Percentiles rank a stretch among this genome's conserved stretches.
phyloP scores from a whole-genome alignment of 2,329 filamentous ascomycete genomes.

The Penicillium digitatum region DNA sequence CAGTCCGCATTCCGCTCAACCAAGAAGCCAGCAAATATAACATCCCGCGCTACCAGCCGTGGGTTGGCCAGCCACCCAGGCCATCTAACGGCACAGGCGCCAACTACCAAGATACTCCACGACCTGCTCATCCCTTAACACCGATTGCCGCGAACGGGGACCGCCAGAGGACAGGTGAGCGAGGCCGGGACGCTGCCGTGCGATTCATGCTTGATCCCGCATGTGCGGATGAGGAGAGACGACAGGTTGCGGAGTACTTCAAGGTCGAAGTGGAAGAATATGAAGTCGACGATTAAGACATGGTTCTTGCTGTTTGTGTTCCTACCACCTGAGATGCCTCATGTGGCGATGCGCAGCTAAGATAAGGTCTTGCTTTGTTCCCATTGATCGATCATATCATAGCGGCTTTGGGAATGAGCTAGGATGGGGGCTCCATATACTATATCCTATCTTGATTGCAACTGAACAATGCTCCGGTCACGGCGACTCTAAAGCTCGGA shows the following conservation, averaged over 20 bases:
- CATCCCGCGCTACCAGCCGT: conserved; percentile 61
- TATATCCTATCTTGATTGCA: not conserved
- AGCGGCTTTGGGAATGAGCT: not conserved
- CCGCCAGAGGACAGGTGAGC: conserved; percentile 43
- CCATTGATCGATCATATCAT: no score
- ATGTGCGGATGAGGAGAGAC: conserved; percentile 67
- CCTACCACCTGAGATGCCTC: not conserved
- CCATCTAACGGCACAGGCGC: conserved; percentile 17
- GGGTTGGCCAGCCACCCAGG: conserved; percentile 35
- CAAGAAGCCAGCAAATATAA: conserved; percentile 65
- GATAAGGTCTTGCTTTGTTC: not conserved
- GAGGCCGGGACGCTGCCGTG: conserved; percentile 66
- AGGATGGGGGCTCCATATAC: not conserved
- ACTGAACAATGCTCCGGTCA: not conserved
- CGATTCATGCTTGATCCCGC: conserved; percentile 84
- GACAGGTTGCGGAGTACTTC: conserved; percentile 64
- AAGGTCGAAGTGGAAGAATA: conserved; percentile 70
- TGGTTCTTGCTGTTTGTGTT: not conserved
- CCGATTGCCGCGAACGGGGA: conserved; percentile 45
- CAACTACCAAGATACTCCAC: not conserved
- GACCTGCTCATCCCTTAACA: conserved; percentile 39
- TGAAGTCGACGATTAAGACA: conserved; percentile 37
- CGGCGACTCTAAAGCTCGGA: no score
- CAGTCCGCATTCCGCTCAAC: conserved; percentile 82
- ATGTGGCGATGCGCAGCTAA: not conserved